A percentile compares a stretch with the other conserved stretches of the same genome.
phyloP scores from a whole-genome alignment of 1,284 basidiomycete genomes.

The Tremellales sp. region DNA sequence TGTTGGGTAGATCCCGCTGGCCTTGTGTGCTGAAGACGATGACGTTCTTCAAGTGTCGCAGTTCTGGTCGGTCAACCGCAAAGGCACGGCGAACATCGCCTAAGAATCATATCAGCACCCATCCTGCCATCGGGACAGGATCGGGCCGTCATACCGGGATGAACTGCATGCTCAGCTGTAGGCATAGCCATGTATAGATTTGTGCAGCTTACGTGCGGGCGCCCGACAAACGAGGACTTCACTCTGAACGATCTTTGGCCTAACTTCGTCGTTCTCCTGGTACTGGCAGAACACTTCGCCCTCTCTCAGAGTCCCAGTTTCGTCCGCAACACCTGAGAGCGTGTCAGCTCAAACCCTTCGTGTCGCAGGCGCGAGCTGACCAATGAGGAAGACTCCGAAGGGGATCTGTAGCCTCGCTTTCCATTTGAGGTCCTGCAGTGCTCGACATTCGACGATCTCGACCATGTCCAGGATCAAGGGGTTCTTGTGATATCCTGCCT shows the following conservation, averaged over 20 bases:
- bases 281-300: conserved; percentile 48
- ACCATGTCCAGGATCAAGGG: conserved; percentile 41
- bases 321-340: conserved; percentile 44
- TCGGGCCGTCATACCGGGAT: conserved; percentile 8
- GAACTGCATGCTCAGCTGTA: conserved; percentile 7
- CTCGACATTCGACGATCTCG: conserved; percentile 38
- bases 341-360: background rate
- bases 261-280: conserved; percentile 27
- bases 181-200: background rate
- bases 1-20: conserved; percentile 42
- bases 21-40: conserved; percentile 46
- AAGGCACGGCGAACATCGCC: conserved; percentile 42
- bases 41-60: conserved; percentile 46
- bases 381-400: conserved; percentile 43
- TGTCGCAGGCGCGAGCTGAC: conserved; percentile 13
- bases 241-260: conserved; percentile 28
- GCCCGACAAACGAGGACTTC: conserved; percentile 45
- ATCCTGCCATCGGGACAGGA: too few relatives aligned
- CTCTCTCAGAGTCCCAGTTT: conserved; percentile 35
- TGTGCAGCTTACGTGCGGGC: conserved; percentile 32
- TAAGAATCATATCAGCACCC: conserved; percentile 15
- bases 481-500: conserved; percentile 38
- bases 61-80: conserved; percentile 39
- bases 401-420: conserved; percentile 38
- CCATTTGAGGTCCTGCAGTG: conserved; percentile 48